Evolutionary conservation across 441 rosid genomes (phyloP), one percentile per base, ranked within the genome.

Genomic region (Sinapis alba): DNA sequence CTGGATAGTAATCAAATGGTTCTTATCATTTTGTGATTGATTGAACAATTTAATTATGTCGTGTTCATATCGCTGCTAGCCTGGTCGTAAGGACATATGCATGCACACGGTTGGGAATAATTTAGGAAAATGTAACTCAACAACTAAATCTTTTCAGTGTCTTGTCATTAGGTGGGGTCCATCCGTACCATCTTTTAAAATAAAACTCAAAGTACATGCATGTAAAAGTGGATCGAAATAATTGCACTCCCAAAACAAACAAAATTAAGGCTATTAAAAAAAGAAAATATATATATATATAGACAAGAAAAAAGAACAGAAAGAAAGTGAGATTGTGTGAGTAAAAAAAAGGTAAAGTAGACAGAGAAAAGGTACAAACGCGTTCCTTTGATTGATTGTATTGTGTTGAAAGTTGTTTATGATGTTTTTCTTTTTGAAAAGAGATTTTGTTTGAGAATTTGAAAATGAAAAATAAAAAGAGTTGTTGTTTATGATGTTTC

Each of bases 51-150:
- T 16, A 19, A 16, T 26, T 20, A 1, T 24, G 65, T 75, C 59
- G 58, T 53, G 12, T 38, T 75, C 74, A 43, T 54, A 59, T 34
- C 13, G 60, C 68, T 32, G 67, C 32, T 26, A 62, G 64, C 30
- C 21, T 45, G 64, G 70, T 62, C 74, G 51, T 69, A 62, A 54
- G 65, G 79, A 76, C 74, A 76, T 74, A 74, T 76, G 79, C 79
- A 76, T 76, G 79, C 79, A 76, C 79, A 76, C 79, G 79, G 75
- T 76, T 76, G 79, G 65, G 27, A 76, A 69, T 76, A 38, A 69
- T 76, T 69, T 45, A 76, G 53, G 79, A 69, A 43, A 15, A 53
- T 62, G 51, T 38, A 62, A 68, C 73, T 76, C 79, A 76, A 76
- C 70, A 69, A 76, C 71, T n/a, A 70, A 61, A 76, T 64, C 75